Conservation (phyloP, 2,329 filamentous ascomycete genomes). For the Sarocladium strictum region DNA sequence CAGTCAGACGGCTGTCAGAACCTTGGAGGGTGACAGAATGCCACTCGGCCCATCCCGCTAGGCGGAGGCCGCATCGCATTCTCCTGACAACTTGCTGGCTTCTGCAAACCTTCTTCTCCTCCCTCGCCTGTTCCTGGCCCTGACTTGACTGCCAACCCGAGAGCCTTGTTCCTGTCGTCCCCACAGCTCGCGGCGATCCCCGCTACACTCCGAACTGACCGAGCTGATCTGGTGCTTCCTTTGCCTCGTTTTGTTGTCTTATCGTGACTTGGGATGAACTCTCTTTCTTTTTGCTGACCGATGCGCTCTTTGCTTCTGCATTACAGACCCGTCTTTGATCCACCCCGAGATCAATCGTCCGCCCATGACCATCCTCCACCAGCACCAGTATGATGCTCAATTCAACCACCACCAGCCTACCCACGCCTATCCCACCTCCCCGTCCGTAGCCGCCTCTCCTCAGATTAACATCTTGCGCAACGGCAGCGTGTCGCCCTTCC, state of each 20-base stretch:
- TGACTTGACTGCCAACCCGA: background rate
- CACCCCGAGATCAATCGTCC: slow-evolving; percentile 47
- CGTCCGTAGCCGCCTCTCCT: slow-evolving; percentile 53
- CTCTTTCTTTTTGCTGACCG: slow-evolving; percentile 26
- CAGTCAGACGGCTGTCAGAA: background rate
- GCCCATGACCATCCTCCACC: slow-evolving; percentile 39
- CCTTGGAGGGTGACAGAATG: too few species aligned
- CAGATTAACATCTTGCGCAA: slow-evolving; percentile 42
- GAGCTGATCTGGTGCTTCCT: background rate
- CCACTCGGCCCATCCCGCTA: too few species aligned
- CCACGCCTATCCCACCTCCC: slow-evolving; percentile 52
- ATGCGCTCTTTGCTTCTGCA: slow-evolving; percentile 11
- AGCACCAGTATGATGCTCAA: slow-evolving; percentile 43
- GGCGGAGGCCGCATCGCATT: too few species aligned
- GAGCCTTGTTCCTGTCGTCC: background rate
- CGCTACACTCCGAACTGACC: slow-evolving; percentile 1
- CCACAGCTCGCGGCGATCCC: background rate
- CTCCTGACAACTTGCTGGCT: background rate
- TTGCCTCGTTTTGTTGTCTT: slow-evolving; percentile 12
- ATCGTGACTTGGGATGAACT: slow-evolving; percentile 13
- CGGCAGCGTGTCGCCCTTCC: slow-evolving; percentile 59
- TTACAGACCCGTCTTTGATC: slow-evolving; percentile 49
- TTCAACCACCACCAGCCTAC: slow-evolving; percentile 33
- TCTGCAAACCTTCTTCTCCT: background rate
- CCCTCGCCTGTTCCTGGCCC: background rate